Base-by-base conservation (phyloP, 208 protist genomes). In the Trypanosoma conorhini region DNA sequence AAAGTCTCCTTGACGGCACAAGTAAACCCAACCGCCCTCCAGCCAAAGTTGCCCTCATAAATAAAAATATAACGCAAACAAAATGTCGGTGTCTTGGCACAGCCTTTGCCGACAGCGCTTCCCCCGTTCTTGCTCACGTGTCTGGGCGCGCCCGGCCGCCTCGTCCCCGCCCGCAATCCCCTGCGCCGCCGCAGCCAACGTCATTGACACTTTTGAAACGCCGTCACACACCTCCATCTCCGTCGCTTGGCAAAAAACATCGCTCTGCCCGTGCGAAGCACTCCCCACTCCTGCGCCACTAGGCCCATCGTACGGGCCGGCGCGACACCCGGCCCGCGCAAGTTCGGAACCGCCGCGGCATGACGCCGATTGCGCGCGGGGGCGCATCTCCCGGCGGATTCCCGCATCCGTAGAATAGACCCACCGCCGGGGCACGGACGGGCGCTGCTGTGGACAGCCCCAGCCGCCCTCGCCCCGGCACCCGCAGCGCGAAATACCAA, bases 381-480 rank as follows among this genome's bases (percentile, higher is more conserved):
- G 24, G 91, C 76, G 38, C 68, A n/a, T n/a, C n/a, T n/a, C n/a
- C n/a, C n/a, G n/a, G n/a, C n/a, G n/a, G n/a, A n/a, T n/a, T n/a
- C n/a, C n/a, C n/a, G n/a, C n/a, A n/a, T n/a, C n/a, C n/a, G n/a
- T n/a, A n/a, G n/a, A n/a, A n/a, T n/a, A n/a, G 67, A 19, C 82
- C 73, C 64, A 81, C 87, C 4, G 76, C 62, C 0, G 67, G 30
- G 68, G 70, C 0, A 65, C 22, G 68, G 87, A 90, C 5, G 88
- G 83, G 72, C 78, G 74, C 22, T 90, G 82, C 89, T 89, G 78
- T 94, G 88, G 13, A 91, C 73, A 4, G 68, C 79, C 66, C 61
- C 73, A 3, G 81, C 83, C 24, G 88, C 88, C 76, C 74, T 62
- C 65, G 86, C 82, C 17, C 86, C 88, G 17, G 78, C 80, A 22